A percentile compares a stretch with the other conserved stretches of the same genome.
Evolutionary conservation across 139 green algal genomes (phyloP).

Genomic region (Microglena sp.): DNA sequence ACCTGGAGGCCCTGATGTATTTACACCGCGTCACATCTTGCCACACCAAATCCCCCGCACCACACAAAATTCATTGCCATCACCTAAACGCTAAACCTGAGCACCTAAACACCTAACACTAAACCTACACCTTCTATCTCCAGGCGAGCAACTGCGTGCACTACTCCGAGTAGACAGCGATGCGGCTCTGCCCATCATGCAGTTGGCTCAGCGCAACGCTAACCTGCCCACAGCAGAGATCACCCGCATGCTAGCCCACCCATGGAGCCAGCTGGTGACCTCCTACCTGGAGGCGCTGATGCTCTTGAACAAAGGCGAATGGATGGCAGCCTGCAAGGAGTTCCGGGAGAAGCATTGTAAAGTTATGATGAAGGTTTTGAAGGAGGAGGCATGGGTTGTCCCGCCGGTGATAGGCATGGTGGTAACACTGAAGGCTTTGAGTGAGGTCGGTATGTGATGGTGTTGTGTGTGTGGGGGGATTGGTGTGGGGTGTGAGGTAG

Average conservation of each 20-base stretch:
- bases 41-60: too few relatives aligned
- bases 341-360: slow-evolving; percentile 8
- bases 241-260: slow-evolving; percentile 7
- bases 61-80: too few relatives aligned
- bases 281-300: slow-evolving; percentile 24
- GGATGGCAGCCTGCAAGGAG: slow-evolving; percentile 20
- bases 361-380: background rate
- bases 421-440: slow-evolving; percentile 16
- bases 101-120: too few relatives aligned
- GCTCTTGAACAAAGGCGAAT: slow-evolving; percentile 18
- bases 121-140: too few relatives aligned
- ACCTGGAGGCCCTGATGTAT: slow-evolving; percentile 23
- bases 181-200: slow-evolving; percentile 9
- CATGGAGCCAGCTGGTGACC: slow-evolving; percentile 16
- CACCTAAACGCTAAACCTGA: too few relatives aligned
- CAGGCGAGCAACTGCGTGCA: slow-evolving; percentile 2
- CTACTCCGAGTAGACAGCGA: slow-evolving; percentile 16
- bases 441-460: background rate
- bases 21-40: too few relatives aligned
- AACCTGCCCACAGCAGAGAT: slow-evolving; percentile 6
- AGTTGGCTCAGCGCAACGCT: slow-evolving; percentile 8
- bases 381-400: slow-evolving; percentile 24
- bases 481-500: too few relatives aligned
- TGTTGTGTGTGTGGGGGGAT: too few relatives aligned
- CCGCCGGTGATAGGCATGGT: slow-evolving; percentile 18